Evolutionary conservation across 768 basidiomycete genomes (phyloP).

Genomic region (Kwoniella sp.): DNA sequence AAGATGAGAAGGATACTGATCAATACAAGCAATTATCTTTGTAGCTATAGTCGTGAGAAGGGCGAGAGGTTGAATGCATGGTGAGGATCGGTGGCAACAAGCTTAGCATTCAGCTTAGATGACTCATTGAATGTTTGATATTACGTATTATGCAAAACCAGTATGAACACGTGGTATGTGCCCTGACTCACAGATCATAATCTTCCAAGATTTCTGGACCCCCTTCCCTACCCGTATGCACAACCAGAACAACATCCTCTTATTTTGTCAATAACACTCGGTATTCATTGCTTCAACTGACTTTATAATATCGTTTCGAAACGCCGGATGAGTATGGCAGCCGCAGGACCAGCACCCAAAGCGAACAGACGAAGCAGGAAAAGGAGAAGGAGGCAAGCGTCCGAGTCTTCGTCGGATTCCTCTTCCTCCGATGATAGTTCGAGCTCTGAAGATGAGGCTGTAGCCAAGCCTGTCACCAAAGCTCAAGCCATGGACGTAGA

Average conservation of each 20-base stretch:
- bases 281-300: too few species aligned
- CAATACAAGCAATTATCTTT: too few species aligned
- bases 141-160: not conserved
- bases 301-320: too few species aligned
- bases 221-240: too few species aligned
- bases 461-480: not conserved
- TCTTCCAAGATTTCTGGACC: conserved; percentile 9
- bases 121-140: not conserved
- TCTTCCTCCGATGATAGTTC: conserved; percentile 23
- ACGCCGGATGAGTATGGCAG: too few species aligned
- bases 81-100: not conserved
- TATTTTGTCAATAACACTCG: too few species aligned
- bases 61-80: not conserved
- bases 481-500: conserved; percentile 16
- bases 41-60: too few species aligned
- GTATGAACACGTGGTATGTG: not conserved
- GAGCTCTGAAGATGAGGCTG: conserved; percentile 20
- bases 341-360: conserved; percentile 18
- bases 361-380: conserved; percentile 20
- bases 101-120: not conserved
- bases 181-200: not conserved
- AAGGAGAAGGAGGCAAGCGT: conserved; percentile 34
- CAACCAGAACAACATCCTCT: too few species aligned
- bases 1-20: not conserved
- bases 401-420: conserved; percentile 28